A percentile compares a stretch with the other conserved stretches of the same genome.
These are phyloP conservation scores for Crataegus laevigata DNA, from an alignment of 306 rosid genomes.

Conservation along the genomic window DNA sequence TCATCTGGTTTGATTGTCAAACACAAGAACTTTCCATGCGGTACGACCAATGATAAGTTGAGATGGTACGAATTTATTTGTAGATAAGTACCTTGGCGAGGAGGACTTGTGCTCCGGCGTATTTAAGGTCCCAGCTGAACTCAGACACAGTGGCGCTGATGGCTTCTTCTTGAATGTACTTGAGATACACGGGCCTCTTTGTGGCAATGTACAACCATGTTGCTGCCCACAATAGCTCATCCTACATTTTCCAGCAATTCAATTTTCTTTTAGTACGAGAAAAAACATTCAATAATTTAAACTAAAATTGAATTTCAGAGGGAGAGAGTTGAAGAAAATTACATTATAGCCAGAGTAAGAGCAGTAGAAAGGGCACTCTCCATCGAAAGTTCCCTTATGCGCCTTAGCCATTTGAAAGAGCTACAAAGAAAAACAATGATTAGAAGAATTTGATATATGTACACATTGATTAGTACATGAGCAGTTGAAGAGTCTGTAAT, in stretches of 20 bases:
- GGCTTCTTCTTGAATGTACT: conserved; percentile 51
- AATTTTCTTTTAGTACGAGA: background rate
- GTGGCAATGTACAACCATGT: conserved; percentile 77
- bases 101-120: conserved; percentile 82
- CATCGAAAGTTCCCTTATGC: conserved; percentile 75
- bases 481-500: too few species aligned
- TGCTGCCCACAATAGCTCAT: conserved; percentile 92
- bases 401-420: conserved; percentile 56
- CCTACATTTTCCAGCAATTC: conserved; percentile 27
- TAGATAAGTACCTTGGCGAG: conserved; percentile 37
- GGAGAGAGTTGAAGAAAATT: conserved; percentile 1
- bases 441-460: background rate
- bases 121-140: conserved; percentile 96
- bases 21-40: too few species aligned
- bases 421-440: conserved; percentile 16
- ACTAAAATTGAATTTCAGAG: background rate
- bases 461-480: too few species aligned
- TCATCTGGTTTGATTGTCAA: background rate
- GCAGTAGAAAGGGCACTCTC: conserved; percentile 98
- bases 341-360: conserved; percentile 81
- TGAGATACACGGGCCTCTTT: conserved; percentile 29
- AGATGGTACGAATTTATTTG: background rate
- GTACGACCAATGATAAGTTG: background rate
- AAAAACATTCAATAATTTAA: background rate
- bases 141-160: conserved; percentile 62